phyloP scores from a whole-genome alignment of 2,329 filamentous ascomycete species.

The Verticillium tricorpus region DNA sequence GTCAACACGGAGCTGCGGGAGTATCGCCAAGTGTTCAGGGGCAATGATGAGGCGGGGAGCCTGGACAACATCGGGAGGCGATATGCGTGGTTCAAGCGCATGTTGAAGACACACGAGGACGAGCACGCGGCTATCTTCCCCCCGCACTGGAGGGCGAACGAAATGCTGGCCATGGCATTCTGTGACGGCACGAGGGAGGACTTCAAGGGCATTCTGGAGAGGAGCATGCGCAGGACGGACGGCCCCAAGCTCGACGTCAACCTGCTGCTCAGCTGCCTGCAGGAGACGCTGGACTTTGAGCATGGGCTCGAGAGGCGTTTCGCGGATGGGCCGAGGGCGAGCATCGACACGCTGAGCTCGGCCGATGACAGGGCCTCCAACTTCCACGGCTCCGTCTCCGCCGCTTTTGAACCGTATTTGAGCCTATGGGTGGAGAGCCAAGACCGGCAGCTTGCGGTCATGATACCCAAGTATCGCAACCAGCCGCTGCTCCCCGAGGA shows the following conservation, averaged over 20 bases:
- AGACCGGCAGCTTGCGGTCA: constrained; percentile 75
- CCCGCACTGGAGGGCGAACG: constrained; percentile 80
- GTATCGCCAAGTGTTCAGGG: constrained; percentile 91
- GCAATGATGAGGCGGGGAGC: constrained; percentile 93
- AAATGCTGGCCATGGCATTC: constrained; percentile 84
- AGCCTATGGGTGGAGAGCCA: constrained; percentile 97
- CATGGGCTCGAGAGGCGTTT: constrained; percentile 85
- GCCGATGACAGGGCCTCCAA: constrained; percentile 69
- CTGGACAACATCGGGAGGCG: constrained; percentile 93
- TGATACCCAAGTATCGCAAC: constrained; percentile 83
- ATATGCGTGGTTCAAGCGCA: constrained; percentile 95
- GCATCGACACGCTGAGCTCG: constrained; percentile 85
- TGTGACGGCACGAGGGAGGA: constrained; percentile 95
- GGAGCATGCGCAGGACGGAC: constrained; percentile 73
- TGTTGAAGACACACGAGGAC: constrained; percentile 92
- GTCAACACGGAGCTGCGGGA: constrained; percentile 95
- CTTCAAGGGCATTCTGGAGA: constrained; percentile 87
- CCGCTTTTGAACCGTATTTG: constrained; percentile 95
- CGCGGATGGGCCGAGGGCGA: constrained; percentile 66
- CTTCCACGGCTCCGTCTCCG: constrained; percentile 88
- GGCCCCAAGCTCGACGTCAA: constrained; percentile 85
- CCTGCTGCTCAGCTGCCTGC: constrained; percentile 78
- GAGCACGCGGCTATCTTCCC: constrained; percentile 90
- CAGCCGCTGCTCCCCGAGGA: constrained; percentile 77
- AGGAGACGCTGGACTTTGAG: constrained; percentile 96